Percentiles rank a stretch among this genome's conserved stretches.
These are phyloP conservation scores for Boletus pseudo-olivaceus DNA, from an alignment of 768 basidiomycete species.

Conservation along the genomic window DNA sequence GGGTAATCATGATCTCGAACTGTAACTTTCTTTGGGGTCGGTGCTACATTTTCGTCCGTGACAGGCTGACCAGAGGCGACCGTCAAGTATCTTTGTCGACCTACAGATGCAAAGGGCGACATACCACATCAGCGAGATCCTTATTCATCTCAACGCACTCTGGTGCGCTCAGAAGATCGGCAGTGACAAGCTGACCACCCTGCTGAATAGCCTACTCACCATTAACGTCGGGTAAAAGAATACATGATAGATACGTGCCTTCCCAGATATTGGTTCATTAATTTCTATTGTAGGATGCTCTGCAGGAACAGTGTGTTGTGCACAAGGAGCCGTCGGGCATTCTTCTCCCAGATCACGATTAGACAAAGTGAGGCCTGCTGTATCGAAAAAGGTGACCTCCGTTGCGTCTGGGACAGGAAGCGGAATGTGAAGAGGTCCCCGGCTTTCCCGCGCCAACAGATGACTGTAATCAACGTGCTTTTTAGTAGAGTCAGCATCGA, in stretches of 20 bases:
- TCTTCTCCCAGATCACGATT: not conserved
- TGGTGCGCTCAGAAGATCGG: not conserved
- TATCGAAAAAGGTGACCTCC: slow-evolving; percentile 19
- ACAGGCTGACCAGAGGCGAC: slow-evolving; percentile 1
- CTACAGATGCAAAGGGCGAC: not conserved
- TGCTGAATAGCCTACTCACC: not conserved
- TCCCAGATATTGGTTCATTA: not conserved
- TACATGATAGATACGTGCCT: slow-evolving; percentile 1
- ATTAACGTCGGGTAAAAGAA: not conserved
- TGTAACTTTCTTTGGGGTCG: not conserved
- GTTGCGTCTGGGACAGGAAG: slow-evolving; percentile 14
- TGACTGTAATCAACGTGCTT: not conserved
- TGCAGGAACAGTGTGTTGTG: not conserved
- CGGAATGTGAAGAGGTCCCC: slow-evolving; percentile 2
- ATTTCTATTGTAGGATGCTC: not conserved
- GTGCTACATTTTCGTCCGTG: not conserved
- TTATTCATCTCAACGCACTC: not conserved
- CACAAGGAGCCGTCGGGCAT: not conserved
- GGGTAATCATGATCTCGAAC: not conserved
- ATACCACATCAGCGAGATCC: slow-evolving; percentile 1
- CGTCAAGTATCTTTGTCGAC: not conserved
- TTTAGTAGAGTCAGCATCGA: not conserved
- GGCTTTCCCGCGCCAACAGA: not conserved
- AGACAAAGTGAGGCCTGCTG: not conserved
- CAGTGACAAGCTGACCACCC: not conserved